Conservation (phyloP, 495 filamentous ascomycete genomes). For the Chlorociboria aeruginascens region DNA sequence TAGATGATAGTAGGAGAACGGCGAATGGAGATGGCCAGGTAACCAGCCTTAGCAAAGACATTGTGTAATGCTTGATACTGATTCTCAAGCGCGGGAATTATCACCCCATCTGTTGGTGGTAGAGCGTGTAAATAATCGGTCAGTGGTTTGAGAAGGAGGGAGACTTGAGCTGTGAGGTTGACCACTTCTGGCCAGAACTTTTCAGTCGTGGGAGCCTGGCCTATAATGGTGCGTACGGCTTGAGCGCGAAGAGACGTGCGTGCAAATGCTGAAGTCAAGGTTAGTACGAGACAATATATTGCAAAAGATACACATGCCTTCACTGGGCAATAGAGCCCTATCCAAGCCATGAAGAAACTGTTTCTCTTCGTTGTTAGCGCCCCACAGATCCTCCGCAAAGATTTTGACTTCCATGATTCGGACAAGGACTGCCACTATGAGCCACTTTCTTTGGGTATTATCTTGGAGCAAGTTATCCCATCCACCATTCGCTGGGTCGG, state of each 20-base stretch:
- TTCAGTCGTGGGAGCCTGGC: slow-evolving; percentile 20
- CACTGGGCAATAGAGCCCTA: slow-evolving; percentile 18
- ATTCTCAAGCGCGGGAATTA: slow-evolving; percentile 11
- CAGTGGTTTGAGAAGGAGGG: slow-evolving; percentile 29
- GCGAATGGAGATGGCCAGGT: slow-evolving; percentile 31
- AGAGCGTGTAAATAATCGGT: slow-evolving; percentile 24
- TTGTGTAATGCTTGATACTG: slow-evolving; percentile 34
- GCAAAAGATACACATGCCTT: slow-evolving; percentile 24
- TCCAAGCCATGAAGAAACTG: slow-evolving; percentile 27
- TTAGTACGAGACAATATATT: neutral
- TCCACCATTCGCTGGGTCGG: slow-evolving; percentile 17
- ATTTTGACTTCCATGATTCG: slow-evolving; percentile 30
- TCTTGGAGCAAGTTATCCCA: slow-evolving; percentile 31
- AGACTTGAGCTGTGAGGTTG: slow-evolving; percentile 26
- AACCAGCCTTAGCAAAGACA: slow-evolving; percentile 30
- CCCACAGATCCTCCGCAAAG: slow-evolving; percentile 33
- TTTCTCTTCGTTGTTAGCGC: slow-evolving; percentile 19
- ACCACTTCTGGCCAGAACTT: slow-evolving; percentile 32
- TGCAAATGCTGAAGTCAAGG: slow-evolving; percentile 23
- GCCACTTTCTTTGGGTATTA: slow-evolving; percentile 23
- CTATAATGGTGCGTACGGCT: slow-evolving; percentile 19
- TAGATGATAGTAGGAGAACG: slow-evolving; percentile 34
- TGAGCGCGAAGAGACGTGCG: slow-evolving; percentile 27
- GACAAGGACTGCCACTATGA: slow-evolving; percentile 29
- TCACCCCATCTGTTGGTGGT: neutral